Percentiles rank a stretch among this genome's conserved stretches.
phyloP scores from a whole-genome alignment of 2,329 filamentous ascomycete species.

The Leptographium galeiforme region DNA sequence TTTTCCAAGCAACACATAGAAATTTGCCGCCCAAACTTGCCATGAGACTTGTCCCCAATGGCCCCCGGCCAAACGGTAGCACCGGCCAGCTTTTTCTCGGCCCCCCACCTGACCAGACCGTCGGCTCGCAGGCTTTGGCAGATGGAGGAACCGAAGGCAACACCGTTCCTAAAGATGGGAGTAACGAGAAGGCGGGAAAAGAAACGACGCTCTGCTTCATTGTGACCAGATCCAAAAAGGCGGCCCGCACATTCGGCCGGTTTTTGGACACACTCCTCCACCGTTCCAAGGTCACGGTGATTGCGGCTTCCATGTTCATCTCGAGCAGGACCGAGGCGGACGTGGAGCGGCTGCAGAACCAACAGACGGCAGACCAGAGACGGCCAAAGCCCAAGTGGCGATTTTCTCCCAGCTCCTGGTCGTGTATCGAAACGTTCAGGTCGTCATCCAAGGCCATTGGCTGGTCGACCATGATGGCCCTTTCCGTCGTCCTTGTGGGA shows the following conservation, averaged over 20 bases:
- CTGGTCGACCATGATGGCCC: constrained; percentile 11
- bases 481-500: constrained; percentile 12
- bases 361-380: neutral
- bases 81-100: neutral
- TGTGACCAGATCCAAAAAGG: neutral
- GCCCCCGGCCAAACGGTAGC: neutral
- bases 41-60: neutral
- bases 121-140: neutral
- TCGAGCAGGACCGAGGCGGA: neutral
- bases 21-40: neutral
- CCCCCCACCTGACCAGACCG: neutral
- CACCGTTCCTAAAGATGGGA: neutral
- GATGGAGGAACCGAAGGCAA: neutral
- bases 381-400: neutral
- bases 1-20: neutral
- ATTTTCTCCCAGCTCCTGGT: neutral
- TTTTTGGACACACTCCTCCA: neutral
- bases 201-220: neutral
- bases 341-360: neutral
- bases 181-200: neutral
- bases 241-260: neutral
- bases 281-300: neutral
- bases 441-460: constrained; percentile 6
- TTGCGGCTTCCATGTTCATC: neutral
- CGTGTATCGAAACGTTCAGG: neutral